Evolutionary conservation across 2,329 filamentous ascomycete genomes (phyloP), one percentile per base, ranked within the genome.

Genomic region (Neonectria hederae): DNA sequence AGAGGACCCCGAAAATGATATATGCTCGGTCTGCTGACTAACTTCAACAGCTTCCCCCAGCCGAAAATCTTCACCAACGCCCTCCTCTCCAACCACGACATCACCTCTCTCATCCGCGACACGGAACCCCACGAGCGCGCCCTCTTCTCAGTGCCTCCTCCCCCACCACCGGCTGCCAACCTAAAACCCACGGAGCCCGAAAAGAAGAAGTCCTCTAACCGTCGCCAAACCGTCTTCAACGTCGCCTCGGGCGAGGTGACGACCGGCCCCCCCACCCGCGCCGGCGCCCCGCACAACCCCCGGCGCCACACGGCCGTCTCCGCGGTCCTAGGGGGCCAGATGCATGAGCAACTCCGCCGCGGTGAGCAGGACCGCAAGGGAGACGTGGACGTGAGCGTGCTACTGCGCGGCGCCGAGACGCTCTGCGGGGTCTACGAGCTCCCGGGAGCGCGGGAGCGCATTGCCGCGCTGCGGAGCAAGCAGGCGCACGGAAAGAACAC

Each of bases 51-150:
- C 35, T 98, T 98, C 73, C 93, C 93, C 43, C 88, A 88, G 2
- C 93, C 95, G n/a, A 97, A 93, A 74, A 94, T 96, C 75, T 99
- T 98, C 81, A 96, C 94, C 71, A 97, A 97, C 78, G 94, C 96
- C 35, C 86, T 99, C 42, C 89, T 98, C 53, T 90, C 91, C 61
- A 90, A 90, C 70, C 90, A 94, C 78, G 96, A 99, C 78, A 98
- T 99, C 72, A 98, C 96, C 4, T 88, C 92, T 13, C 83, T 99
- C 52, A 97, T 99, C 74, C 92, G 96, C 65, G 96, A 99, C 78
- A 97, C 95, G 4, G 96, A 99, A 79, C 83, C 91, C 22, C 95
- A 98, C 81, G 96, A 99, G 79, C 91, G 94, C 74, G 95, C 95
- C 7, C 88, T 99, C 19, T 99, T 98, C 83, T 97, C 95, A 40